Conservation (phyloP, 2,329 filamentous ascomycete species). For the Trichoderma sp. region DNA sequence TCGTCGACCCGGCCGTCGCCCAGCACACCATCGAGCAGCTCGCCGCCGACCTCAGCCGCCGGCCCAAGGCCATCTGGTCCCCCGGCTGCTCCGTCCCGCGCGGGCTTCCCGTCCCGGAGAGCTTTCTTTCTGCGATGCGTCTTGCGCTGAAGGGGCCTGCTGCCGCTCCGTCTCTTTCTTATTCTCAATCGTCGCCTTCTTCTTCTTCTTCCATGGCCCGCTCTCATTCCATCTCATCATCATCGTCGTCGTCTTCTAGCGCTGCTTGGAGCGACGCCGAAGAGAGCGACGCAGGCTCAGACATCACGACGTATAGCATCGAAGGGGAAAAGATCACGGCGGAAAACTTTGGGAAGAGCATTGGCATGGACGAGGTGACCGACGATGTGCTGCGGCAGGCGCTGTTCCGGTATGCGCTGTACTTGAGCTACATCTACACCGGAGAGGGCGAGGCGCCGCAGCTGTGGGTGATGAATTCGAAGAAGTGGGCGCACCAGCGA, state of each 20-base stretch:
- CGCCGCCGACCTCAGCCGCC: constrained; percentile 33
- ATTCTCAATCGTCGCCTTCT: not conserved
- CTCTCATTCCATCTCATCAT: not conserved
- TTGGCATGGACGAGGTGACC: constrained; percentile 34
- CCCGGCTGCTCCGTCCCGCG: constrained; percentile 41
- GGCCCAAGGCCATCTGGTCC: constrained; percentile 41
- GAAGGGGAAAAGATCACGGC: constrained; percentile 30
- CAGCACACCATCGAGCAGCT: constrained; percentile 33
- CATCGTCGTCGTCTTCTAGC: not conserved
- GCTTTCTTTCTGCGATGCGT: constrained; percentile 41
- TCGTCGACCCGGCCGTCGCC: constrained; percentile 37
- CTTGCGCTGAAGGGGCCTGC: constrained; percentile 35
- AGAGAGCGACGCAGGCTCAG: constrained; percentile 9
- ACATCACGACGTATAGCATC: too few species aligned
- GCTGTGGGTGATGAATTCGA: constrained; percentile 39
- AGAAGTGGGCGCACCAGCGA: constrained; percentile 27
- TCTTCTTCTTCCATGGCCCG: not conserved
- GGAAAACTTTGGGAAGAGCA: constrained; percentile 22
- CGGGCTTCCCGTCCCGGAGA: constrained; percentile 37
- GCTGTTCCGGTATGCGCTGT: constrained; percentile 43
- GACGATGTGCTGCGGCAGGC: constrained; percentile 35
- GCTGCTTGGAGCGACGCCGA: constrained; percentile 27
- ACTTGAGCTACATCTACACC: constrained; percentile 40
- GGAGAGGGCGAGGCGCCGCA: constrained; percentile 37
- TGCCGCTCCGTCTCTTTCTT: not conserved